Evolutionary conservation across 306 rosid genomes (phyloP).

Genomic region (Sophora flavescens): DNA sequence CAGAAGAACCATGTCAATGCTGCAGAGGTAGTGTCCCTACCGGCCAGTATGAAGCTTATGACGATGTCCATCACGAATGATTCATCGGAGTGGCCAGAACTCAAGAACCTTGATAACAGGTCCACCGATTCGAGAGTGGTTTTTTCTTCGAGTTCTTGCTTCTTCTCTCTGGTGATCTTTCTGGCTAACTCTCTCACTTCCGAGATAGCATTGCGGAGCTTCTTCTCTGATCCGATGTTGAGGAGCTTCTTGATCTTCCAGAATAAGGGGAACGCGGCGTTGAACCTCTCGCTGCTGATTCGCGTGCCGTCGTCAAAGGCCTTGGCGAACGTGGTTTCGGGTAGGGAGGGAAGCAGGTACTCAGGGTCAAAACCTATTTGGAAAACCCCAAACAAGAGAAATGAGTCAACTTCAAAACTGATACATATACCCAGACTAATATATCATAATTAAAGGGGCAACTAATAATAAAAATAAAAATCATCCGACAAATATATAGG

Average conservation of each 20-base stretch:
- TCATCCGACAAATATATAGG: too few relatives aligned
- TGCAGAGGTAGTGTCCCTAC: slow-evolving; percentile 66
- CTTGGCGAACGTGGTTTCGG: slow-evolving; percentile 51
- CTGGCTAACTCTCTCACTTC: slow-evolving; percentile 62
- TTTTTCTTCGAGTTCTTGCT: slow-evolving; percentile 48
- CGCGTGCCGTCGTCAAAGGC: slow-evolving; percentile 61
- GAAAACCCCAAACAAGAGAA: slow-evolving; percentile 4
- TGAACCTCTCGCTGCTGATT: slow-evolving; percentile 55
- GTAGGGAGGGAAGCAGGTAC: slow-evolving; percentile 63
- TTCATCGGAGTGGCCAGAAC: slow-evolving; percentile 63
- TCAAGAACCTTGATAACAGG: slow-evolving; percentile 61
- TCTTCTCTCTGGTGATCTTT: slow-evolving; percentile 55
- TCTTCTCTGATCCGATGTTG: slow-evolving; percentile 57
- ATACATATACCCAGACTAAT: too few relatives aligned
- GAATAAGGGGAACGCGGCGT: not conserved
- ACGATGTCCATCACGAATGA: slow-evolving; percentile 59
- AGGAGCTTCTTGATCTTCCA: slow-evolving; percentile 60
- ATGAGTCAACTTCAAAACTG: not conserved
- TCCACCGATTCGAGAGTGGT: slow-evolving; percentile 49
- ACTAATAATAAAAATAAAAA: too few relatives aligned
- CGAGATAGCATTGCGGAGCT: slow-evolving; percentile 19
- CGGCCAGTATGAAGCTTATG: slow-evolving; percentile 71
- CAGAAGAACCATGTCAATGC: slow-evolving; percentile 82
- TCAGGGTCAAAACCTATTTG: slow-evolving; percentile 57
- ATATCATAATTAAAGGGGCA: too few relatives aligned